Conservation (phyloP, 192 early-diverging fungal genomes). For the Chytriomyces sp. region DNA sequence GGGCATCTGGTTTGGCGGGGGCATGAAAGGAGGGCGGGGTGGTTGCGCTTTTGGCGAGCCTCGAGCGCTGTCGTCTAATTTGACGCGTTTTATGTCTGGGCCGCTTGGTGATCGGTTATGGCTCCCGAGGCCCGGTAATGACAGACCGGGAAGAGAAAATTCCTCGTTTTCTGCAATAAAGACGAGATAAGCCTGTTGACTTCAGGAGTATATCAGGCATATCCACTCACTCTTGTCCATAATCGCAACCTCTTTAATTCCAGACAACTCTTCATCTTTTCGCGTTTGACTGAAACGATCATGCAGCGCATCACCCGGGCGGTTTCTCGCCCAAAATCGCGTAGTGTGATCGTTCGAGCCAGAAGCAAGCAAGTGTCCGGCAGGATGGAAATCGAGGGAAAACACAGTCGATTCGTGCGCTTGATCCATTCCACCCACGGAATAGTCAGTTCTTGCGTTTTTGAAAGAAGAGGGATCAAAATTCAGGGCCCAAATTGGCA, state of each 20-base stretch:
- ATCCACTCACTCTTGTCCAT: slow-evolving; percentile 12
- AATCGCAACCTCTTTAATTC: slow-evolving; percentile 35
- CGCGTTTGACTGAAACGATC: slow-evolving; percentile 52
- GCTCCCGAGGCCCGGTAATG: slow-evolving; percentile 10
- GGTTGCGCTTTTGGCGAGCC: neutral
- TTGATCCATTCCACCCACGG: slow-evolving; percentile 65
- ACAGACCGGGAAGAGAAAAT: slow-evolving; percentile 29
- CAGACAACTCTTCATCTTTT: slow-evolving; percentile 43
- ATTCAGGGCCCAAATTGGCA: neutral
- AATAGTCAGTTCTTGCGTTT: slow-evolving; percentile 47
- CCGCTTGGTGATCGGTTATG: neutral
- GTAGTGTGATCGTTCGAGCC: slow-evolving; percentile 97
- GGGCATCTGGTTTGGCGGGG: slow-evolving; percentile 14
- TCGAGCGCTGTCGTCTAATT: slow-evolving; percentile 14
- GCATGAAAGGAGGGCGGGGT: neutral
- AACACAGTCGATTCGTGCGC: slow-evolving; percentile 92
- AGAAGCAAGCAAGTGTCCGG: slow-evolving; percentile 91
- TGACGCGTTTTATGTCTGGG: slow-evolving; percentile 18
- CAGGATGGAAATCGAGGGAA: slow-evolving; percentile 96
- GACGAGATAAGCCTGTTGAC: neutral
- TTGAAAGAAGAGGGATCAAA: neutral
- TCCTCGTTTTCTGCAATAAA: slow-evolving; percentile 28
- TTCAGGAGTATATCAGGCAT: neutral
- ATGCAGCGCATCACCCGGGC: slow-evolving; percentile 75
- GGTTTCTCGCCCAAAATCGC: slow-evolving; percentile 91